Evolutionary conservation across 2,329 filamentous ascomycete species (phyloP).

Genomic region (Metarhizium brunneum): DNA sequence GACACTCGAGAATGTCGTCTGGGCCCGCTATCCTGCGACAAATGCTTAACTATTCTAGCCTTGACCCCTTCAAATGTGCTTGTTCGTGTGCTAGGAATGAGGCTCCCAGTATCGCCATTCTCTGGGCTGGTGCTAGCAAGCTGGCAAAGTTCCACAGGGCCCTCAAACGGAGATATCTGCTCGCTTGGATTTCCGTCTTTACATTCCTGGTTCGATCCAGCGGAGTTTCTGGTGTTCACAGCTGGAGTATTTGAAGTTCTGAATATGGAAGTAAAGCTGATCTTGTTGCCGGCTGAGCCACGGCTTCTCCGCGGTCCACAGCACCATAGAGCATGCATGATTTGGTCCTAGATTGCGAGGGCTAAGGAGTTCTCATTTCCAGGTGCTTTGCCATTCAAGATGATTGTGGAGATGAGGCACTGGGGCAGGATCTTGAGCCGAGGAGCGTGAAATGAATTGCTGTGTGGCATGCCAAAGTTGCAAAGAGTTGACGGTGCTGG

Average conservation of each 20-base stretch:
- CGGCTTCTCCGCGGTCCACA: constrained; percentile 10
- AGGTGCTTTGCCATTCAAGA: neutral
- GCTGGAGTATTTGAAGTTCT: constrained; percentile 5
- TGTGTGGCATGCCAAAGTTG: neutral
- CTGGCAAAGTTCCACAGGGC: constrained; percentile 20
- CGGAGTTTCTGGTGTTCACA: constrained; percentile 3
- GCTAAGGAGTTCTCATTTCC: neutral
- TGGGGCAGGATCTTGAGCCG: neutral
- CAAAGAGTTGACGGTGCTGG: neutral
- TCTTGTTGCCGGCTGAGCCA: constrained; percentile 1
- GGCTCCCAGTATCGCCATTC: constrained; percentile 23
- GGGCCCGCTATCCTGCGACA: constrained; percentile 34
- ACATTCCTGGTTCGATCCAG: neutral
- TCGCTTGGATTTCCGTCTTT: constrained; percentile 4
- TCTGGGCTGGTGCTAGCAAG: constrained; percentile 30
- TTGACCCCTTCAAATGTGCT: constrained; percentile 36
- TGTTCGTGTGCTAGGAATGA: constrained; percentile 20
- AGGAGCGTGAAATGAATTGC: neutral
- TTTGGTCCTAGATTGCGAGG: neutral
- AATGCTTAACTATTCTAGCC: constrained; percentile 32
- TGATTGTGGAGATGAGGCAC: neutral
- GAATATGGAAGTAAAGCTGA: constrained; percentile 8
- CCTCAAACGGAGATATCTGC: constrained; percentile 8
- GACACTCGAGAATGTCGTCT: constrained; percentile 31
- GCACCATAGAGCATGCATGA: constrained; percentile 16